phyloP scores from a whole-genome alignment of 495 filamentous ascomycete species.

The Cairneyella variabilis region DNA sequence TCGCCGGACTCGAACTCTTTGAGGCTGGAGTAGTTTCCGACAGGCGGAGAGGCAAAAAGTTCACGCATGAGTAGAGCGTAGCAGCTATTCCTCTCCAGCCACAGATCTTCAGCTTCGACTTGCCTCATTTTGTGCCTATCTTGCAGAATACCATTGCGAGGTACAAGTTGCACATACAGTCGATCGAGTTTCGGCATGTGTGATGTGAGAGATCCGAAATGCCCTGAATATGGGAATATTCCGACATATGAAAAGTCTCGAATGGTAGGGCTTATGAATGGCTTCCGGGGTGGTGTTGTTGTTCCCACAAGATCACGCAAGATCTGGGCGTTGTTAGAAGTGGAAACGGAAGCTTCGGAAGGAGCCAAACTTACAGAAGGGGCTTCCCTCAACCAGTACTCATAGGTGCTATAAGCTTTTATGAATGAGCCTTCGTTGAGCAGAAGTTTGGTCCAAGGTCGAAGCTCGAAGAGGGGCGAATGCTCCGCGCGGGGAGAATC shows the following conservation, averaged over 20 bases:
- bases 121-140: constrained; percentile 33
- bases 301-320: constrained; percentile 20
- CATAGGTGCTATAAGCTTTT: constrained; percentile 22
- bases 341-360: neutral
- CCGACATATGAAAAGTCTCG: constrained; percentile 43
- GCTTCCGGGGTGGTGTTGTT: neutral
- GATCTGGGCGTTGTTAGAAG: constrained; percentile 15
- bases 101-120: constrained; percentile 34
- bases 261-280: constrained; percentile 28
- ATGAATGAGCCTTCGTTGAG: constrained; percentile 30
- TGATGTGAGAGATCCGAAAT: constrained; percentile 32
- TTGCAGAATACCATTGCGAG: constrained; percentile 33
- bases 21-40: constrained; percentile 34
- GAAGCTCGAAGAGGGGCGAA: constrained; percentile 17
- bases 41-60: constrained; percentile 26
- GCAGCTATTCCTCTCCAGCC: constrained; percentile 42
- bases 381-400: constrained; percentile 19
- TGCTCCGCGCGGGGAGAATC: neutral
- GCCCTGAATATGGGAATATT: constrained; percentile 39
- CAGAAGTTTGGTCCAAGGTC: constrained; percentile 21
- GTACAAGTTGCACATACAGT: constrained; percentile 42
- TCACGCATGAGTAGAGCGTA: constrained; percentile 37
- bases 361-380: constrained; percentile 20
- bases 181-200: constrained; percentile 36
- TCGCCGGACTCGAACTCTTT: constrained; percentile 42